Base-by-base conservation (phyloP, 176 grass and related monocot species). In the Phyllostachys edulis region DNA sequence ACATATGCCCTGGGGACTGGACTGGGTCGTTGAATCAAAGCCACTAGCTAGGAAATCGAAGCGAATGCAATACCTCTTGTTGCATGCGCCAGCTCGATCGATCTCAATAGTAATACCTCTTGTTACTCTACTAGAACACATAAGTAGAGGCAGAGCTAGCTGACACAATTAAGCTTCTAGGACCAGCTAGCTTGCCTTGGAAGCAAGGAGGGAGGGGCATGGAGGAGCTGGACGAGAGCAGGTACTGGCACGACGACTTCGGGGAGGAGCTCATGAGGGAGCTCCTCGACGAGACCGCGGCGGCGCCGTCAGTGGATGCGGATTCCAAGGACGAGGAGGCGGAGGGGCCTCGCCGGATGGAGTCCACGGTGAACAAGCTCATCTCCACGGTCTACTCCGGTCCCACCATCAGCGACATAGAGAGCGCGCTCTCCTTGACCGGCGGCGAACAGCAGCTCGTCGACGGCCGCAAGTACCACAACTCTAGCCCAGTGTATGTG, bases 381-480 rank as follows among this genome's bases (percentile, higher is more conserved):
- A 90, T 96, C 80, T 95, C 96, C 1, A 92, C 93, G 7, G 93
- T 98, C 63, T 96, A 99, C 83, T 96, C 96, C 0, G 96, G 96
- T 12, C 93, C 96, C 8, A 99, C 91, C 11, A 92, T 96, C 69
- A 85, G 90, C 18, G 96, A 96, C 80, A 90, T 96, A 72, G 91
- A 99, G 84, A 92, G 90, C 65, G 93, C 96, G 7, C 84, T 96
- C 41, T 96, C 91, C 68, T 77, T 90, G 26, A 92, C 79, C 34
- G 73, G 74, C 56, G 81, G 27, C 76, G 32, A 75, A 6, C 71
- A 74, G 13, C 80, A 75, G 32, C 52, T 71, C 56, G 14, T 54
- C 40, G 71, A 67, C 55, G 61, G 51, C 64, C 75, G 15, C 59
- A 75, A 87, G 63, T 49, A 14, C 46, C 76, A 67, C 82, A 78